Evolutionary conservation across 2,329 filamentous ascomycete species (phyloP).

Genomic region (Erysiphe pulchra): DNA sequence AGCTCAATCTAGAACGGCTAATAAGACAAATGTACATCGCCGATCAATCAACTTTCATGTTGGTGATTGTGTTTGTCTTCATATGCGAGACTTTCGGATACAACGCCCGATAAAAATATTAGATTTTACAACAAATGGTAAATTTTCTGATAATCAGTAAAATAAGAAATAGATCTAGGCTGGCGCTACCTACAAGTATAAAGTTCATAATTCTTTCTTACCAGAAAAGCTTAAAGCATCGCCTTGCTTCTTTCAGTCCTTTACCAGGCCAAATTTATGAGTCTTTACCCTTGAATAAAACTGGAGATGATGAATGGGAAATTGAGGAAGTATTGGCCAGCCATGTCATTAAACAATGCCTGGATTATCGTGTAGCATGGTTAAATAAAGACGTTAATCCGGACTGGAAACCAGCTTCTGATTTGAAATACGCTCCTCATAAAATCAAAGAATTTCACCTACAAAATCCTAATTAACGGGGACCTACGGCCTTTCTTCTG

Average conservation of each 20-base stretch:
- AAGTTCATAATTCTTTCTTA: neutral
- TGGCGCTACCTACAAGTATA: neutral
- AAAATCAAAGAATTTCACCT: neutral
- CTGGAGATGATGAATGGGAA: neutral
- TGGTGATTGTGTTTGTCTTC: too few species aligned
- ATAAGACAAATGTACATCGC: too few species aligned
- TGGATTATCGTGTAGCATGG: neutral
- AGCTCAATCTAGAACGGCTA: too few species aligned
- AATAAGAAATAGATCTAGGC: neutral
- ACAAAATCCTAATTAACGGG: neutral
- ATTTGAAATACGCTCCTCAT: neutral
- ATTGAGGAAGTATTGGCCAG: neutral
- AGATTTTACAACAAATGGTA: neutral
- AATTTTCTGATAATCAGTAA: slow-evolving; percentile 1
- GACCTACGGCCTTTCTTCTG: neutral
- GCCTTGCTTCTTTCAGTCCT: neutral
- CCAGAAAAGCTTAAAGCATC: neutral
- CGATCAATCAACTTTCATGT: too few species aligned
- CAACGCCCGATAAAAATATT: too few species aligned
- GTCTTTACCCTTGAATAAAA: neutral
- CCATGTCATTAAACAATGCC: neutral
- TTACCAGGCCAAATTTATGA: neutral
- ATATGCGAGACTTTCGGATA: too few species aligned
- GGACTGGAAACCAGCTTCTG: neutral
- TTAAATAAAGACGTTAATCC: neutral